These are phyloP conservation scores for Erysimum cheiri DNA, from an alignment of 441 rosid genomes.

Conservation along the genomic window DNA sequence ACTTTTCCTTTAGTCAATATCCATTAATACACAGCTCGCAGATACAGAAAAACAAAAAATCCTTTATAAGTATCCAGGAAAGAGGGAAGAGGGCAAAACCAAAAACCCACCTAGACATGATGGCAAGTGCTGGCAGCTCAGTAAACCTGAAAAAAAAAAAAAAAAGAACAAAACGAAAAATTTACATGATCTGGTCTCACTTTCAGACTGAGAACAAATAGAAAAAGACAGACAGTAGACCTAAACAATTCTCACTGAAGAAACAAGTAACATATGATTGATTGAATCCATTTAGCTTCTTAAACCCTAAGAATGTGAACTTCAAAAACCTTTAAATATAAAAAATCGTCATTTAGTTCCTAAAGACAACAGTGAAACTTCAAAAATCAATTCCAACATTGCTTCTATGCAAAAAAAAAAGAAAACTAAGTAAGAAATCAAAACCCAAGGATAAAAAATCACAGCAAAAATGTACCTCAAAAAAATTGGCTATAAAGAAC, in stretches of 20 bases:
- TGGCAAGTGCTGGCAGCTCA: slow-evolving; percentile 31
- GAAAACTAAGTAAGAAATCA: neutral
- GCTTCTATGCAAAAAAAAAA: neutral
- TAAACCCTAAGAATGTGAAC: slow-evolving; percentile 34
- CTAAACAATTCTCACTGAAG: neutral
- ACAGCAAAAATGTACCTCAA: neutral
- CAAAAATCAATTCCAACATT: slow-evolving; percentile 16
- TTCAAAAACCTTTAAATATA: slow-evolving; percentile 8
- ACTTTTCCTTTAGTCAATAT: neutral
- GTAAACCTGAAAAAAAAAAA: slow-evolving; percentile 18
- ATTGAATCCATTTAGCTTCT: neutral
- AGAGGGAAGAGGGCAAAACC: neutral
- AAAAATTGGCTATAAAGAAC: slow-evolving; percentile 1
- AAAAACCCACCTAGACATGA: slow-evolving; percentile 44
- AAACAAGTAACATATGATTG: slow-evolving; percentile 14
- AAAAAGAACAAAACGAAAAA: neutral
- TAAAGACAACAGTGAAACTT: neutral
- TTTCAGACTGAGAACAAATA: neutral
- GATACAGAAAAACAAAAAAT: no score
- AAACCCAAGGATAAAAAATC: neutral
- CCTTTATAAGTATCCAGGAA: neutral
- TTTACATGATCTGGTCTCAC: neutral
- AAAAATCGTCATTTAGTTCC: neutral
- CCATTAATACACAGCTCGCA: neutral
- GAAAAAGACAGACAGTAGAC: neutral